These are phyloP conservation scores for Septoria linicola DNA, from an alignment of 2,329 filamentous ascomycete species.

Conservation along the genomic window DNA sequence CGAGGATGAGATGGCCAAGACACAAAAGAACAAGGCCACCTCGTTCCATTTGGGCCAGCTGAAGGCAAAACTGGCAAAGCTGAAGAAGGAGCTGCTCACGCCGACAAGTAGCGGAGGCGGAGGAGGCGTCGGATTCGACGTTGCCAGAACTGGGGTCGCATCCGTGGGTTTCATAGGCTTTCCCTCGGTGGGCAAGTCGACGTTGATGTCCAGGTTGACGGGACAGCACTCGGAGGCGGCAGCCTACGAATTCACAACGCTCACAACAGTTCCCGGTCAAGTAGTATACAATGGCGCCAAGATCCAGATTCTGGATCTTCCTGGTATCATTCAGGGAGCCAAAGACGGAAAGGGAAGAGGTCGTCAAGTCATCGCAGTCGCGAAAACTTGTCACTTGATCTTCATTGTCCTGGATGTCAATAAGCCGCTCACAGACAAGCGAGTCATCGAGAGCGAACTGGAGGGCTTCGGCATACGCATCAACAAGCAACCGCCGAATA, in stretches of 20 bases:
- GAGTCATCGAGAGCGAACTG: conserved; percentile 88
- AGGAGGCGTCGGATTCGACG: conserved; percentile 83
- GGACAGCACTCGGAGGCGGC: conserved; percentile 96
- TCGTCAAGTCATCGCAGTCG: conserved; percentile 96
- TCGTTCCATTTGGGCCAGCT: conserved; percentile 63
- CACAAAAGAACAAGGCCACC: conserved; percentile 65
- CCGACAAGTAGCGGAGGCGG: conserved; percentile 77
- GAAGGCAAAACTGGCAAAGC: conserved; percentile 96
- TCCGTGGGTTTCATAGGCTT: conserved; percentile 98
- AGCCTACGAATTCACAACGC: conserved; percentile 96
- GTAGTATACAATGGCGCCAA: conserved; percentile 95
- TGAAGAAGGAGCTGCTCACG: conserved; percentile 92
- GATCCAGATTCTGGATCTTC: conserved; percentile 96
- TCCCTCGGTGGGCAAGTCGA: conserved; percentile 97
- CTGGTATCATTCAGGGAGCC: conserved; percentile 97
- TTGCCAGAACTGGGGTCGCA: conserved; percentile 94
- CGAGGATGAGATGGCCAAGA: conserved; percentile 95
- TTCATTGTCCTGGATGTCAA: conserved; percentile 99
- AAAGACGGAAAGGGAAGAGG: conserved; percentile 98
- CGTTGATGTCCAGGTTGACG: conserved; percentile 89
- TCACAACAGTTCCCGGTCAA: conserved; percentile 95
- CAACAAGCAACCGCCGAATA: conserved; percentile 96
- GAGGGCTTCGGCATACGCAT: conserved; percentile 97
- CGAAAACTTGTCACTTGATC: conserved; percentile 97
- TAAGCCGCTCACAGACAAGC: conserved; percentile 95